These are phyloP conservation scores for Graphiopsis chlorocephala DNA, from an alignment of 2,329 filamentous ascomycete species.

Conservation along the genomic window DNA sequence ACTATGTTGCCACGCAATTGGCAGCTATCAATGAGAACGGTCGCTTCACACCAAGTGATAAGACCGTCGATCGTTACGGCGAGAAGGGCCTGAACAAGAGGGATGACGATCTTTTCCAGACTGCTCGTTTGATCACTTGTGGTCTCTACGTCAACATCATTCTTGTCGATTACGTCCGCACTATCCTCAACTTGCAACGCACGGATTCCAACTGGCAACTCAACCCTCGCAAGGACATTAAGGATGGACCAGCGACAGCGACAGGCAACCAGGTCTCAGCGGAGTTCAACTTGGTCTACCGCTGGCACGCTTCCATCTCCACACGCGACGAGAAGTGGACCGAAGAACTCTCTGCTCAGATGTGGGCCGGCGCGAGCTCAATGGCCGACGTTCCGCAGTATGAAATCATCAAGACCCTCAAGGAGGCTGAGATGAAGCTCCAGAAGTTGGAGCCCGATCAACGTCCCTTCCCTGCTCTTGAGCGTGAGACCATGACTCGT, in stretches of 20 bases:
- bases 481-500: conserved; percentile 30
- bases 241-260: conserved; percentile 35
- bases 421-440: conserved; percentile 29
- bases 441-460: conserved; percentile 29
- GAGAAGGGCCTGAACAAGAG: conserved; percentile 34
- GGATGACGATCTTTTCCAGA: conserved; percentile 52
- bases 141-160: conserved; percentile 55
- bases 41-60: conserved; percentile 70
- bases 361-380: conserved; percentile 22
- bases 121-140: conserved; percentile 51
- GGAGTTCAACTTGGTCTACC: conserved; percentile 55
- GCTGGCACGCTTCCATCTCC: conserved; percentile 49
- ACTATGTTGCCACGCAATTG: conserved; percentile 75
- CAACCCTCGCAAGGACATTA: conserved; percentile 42
- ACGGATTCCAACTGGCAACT: conserved; percentile 45
- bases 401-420: conserved; percentile 32
- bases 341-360: conserved; percentile 36
- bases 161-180: conserved; percentile 53
- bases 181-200: conserved; percentile 49
- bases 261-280: conserved; percentile 52
- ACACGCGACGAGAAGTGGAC: conserved; percentile 47
- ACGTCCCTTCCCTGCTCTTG: conserved; percentile 34
- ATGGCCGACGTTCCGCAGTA: conserved; percentile 23
- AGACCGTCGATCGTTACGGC: conserved; percentile 36
- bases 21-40: conserved; percentile 82